Evolutionary conservation across 2,329 filamentous ascomycete genomes (phyloP).

Genomic region (Verticillium zaregamsianum): DNA sequence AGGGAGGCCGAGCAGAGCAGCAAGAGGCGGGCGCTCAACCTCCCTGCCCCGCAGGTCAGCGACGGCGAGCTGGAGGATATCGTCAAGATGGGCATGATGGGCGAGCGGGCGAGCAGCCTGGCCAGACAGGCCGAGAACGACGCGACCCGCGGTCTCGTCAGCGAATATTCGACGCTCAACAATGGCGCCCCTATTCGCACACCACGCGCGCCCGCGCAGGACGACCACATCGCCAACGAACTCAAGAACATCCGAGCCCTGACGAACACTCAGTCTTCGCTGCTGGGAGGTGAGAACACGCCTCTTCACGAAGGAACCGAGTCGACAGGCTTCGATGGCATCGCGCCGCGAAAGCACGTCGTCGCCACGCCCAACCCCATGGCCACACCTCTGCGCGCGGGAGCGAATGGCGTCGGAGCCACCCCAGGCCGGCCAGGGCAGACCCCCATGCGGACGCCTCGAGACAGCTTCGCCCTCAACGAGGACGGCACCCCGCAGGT

Average conservation of each 20-base stretch:
- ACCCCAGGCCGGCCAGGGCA: conserved; percentile 69
- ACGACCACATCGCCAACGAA: conserved; percentile 95
- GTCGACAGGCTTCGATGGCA: conserved; percentile 85
- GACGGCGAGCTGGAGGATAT: conserved; percentile 95
- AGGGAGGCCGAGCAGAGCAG: conserved; percentile 95
- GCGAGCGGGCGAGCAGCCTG: conserved; percentile 74
- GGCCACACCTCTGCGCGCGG: conserved; percentile 77
- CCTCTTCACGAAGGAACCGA: conserved; percentile 75
- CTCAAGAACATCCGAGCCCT: conserved; percentile 89
- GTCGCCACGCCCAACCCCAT: conserved; percentile 93
- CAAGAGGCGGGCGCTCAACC: conserved; percentile 76
- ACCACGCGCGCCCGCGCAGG: conserved; percentile 83
- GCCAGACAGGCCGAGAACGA: conserved; percentile 78
- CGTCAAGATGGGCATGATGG: conserved; percentile 96
- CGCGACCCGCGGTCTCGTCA: conserved; percentile 78
- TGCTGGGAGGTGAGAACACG: conserved; percentile 91
- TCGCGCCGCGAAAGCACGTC: conserved; percentile 72
- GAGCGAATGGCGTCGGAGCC: conserved; percentile 57
- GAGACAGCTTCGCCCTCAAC: conserved; percentile 85
- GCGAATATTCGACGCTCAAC: conserved; percentile 80
- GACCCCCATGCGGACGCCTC: conserved; percentile 82
- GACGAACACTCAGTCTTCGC: conserved; percentile 88
- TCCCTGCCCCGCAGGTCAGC: conserved; percentile 87
- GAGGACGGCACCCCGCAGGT: conserved; percentile 63
- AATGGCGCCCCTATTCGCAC: conserved; percentile 85